These are phyloP conservation scores for Sporothrix globosa DNA, from an alignment of 2,329 filamentous ascomycete genomes.

Conservation along the genomic window DNA sequence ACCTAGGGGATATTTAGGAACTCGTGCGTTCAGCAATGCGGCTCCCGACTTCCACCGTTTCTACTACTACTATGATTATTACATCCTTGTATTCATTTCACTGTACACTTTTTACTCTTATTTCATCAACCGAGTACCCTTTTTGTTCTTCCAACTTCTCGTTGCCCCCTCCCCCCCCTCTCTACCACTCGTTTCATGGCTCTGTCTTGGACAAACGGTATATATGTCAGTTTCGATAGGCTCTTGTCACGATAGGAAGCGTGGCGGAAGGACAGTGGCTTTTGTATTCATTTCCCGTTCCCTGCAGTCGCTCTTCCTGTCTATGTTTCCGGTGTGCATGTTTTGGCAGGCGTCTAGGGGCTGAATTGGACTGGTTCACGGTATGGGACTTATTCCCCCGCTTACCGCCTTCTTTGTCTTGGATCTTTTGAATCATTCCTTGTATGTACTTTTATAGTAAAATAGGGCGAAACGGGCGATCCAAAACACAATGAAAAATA, in stretches of 20 bases:
- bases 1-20: conserved; percentile 1
- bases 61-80: conserved; percentile 6
- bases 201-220: conserved; percentile 1
- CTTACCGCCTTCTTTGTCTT: not conserved
- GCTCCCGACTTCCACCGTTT: conserved; percentile 1
- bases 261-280: not conserved
- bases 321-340: not conserved
- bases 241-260: conserved; percentile 13
- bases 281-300: not conserved
- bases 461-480: not conserved
- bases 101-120: conserved; percentile 16
- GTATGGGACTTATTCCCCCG: not conserved
- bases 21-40: not conserved
- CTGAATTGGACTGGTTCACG: not conserved
- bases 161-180: no score
- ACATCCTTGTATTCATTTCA: conserved; percentile 26
- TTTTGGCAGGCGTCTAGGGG: conserved; percentile 11
- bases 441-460: conserved; percentile 12
- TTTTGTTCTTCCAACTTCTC: not conserved
- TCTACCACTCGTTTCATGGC: not conserved
- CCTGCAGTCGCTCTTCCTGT: not conserved
- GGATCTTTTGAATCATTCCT: conserved; percentile 1
- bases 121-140: not conserved
- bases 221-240: not conserved
- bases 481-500: not conserved